Percentiles rank a stretch among this genome's conserved stretches.
phyloP scores from a whole-genome alignment of 148 eudicot genomes.

The Rheum nobile region DNA sequence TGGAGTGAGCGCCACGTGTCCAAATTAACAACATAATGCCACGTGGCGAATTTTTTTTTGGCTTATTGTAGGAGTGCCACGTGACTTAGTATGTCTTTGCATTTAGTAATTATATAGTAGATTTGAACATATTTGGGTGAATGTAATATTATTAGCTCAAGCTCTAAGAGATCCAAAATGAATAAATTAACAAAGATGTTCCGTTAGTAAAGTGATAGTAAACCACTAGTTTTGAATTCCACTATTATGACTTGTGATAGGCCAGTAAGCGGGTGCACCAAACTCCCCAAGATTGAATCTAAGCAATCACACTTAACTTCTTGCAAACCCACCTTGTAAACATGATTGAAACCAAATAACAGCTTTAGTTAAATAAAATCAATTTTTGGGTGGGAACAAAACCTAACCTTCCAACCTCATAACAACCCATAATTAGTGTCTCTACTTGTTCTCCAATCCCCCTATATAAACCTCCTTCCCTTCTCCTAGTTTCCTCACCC shows the following conservation, averaged over 20 bases:
- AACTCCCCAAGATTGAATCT: background rate
- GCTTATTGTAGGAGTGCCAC: no score
- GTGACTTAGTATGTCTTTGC: no score
- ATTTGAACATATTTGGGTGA: no score
- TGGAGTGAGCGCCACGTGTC: no score
- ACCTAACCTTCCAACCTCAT: constrained; percentile 9
- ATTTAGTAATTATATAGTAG: no score
- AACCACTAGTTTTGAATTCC: background rate
- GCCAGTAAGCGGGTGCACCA: background rate
- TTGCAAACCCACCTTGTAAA: background rate
- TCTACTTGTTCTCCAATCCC: background rate
- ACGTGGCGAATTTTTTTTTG: no score
- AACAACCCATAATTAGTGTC: background rate
- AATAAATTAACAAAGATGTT: no score
- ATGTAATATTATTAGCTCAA: no score
- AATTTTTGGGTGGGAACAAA: background rate
- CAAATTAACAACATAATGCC: no score
- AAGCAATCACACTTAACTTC: background rate
- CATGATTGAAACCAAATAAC: background rate
- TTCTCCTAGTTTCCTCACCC: background rate
- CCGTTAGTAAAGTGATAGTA: no score
- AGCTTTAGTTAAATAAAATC: background rate
- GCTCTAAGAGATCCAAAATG: no score
- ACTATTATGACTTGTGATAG: background rate
- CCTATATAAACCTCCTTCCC: background rate